Percentiles rank a stretch among this genome's conserved stretches.
These are phyloP conservation scores for Colletotrichum spinosum DNA, from an alignment of 2,329 filamentous ascomycete genomes.

Conservation along the genomic window DNA sequence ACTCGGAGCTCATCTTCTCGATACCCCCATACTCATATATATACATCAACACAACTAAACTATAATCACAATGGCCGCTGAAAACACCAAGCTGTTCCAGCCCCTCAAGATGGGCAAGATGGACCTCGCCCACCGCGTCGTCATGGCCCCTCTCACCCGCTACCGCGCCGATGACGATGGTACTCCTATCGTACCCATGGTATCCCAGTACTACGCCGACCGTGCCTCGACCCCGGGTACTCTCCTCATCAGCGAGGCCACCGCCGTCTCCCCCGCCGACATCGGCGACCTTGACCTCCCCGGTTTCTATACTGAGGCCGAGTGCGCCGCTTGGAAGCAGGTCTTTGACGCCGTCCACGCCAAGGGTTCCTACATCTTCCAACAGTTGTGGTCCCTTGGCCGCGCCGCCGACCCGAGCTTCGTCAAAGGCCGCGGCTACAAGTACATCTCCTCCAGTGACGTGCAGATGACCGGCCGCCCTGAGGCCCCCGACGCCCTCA, in stretches of 20 bases:
- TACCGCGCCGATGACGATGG: constrained; percentile 58
- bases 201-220: constrained; percentile 46
- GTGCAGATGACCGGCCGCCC: constrained; percentile 41
- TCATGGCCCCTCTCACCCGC: constrained; percentile 69
- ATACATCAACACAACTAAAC: background rate
- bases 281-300: constrained; percentile 47
- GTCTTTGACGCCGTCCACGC: constrained; percentile 45
- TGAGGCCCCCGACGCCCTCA: constrained; percentile 24
- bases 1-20: background rate
- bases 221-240: constrained; percentile 57
- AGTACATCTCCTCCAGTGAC: constrained; percentile 43
- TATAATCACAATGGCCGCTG: constrained; percentile 26
- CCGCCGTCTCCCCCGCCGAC: constrained; percentile 42
- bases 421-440: constrained; percentile 40
- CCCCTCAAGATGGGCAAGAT: constrained; percentile 55
- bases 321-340: constrained; percentile 44
- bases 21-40: constrained; percentile 2
- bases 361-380: constrained; percentile 45
- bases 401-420: constrained; percentile 35
- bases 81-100: constrained; percentile 52
- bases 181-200: constrained; percentile 41
- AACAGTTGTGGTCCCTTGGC: constrained; percentile 38
- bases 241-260: constrained; percentile 47
- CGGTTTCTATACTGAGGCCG: constrained; percentile 54
- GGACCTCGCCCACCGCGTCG: constrained; percentile 57